Conservation (phyloP, 371 early-diverging fungal species). For the Rhizopus stolonifer region DNA sequence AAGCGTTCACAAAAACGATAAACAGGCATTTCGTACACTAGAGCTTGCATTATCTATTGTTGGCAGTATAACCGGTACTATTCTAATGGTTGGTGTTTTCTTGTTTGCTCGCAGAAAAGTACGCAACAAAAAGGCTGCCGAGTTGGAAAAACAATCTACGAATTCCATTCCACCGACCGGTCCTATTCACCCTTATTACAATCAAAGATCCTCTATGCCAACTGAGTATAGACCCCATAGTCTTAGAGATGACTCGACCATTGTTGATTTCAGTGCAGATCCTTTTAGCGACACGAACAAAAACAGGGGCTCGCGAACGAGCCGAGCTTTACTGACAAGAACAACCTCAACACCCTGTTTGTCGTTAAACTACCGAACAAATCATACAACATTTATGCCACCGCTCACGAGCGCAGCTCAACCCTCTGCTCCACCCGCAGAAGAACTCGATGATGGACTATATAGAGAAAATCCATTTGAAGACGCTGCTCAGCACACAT, state of each 20-base stretch:
- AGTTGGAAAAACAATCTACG: neutral
- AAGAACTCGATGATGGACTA: neutral
- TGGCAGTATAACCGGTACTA: constrained; percentile 4
- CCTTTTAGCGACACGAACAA: constrained; percentile 2
- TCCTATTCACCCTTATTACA: neutral
- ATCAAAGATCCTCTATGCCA: neutral
- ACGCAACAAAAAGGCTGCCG: neutral
- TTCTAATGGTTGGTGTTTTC: constrained; percentile 2
- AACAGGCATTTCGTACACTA: constrained; percentile 1
- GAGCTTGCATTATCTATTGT: constrained; percentile 9
- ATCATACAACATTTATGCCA: constrained; percentile 4
- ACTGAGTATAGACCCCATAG: neutral
- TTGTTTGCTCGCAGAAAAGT: neutral
- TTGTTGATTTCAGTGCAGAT: constrained; percentile 3
- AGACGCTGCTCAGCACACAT: neutral
- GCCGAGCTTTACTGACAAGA: neutral
- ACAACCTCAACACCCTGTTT: neutral
- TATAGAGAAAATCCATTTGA: neutral
- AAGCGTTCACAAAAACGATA: neutral
- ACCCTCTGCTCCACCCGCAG: constrained; percentile 11
- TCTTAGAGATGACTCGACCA: neutral
- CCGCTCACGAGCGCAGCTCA: neutral
- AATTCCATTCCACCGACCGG: neutral
- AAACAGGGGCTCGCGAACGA: neutral
- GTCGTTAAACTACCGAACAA: neutral